Percentiles rank a stretch among this genome's conserved stretches.
Conservation (phyloP, 2,329 filamentous ascomycete genomes). For the Xylariaceae sp. region DNA sequence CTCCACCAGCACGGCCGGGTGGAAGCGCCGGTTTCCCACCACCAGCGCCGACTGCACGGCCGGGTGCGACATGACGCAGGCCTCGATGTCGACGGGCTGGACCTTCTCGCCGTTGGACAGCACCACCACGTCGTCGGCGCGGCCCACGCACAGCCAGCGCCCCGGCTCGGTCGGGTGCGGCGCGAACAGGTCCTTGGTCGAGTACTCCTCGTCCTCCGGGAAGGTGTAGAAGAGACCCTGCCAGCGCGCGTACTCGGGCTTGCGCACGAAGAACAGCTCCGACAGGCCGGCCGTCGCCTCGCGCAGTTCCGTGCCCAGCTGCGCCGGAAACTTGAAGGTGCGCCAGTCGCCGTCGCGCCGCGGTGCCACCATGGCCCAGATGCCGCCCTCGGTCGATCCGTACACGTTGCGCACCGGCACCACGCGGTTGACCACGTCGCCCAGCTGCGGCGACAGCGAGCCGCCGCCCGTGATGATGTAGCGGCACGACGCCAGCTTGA, state of each 20-base stretch:
- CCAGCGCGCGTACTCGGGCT: conserved; percentile 14
- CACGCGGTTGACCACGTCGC: conserved; percentile 14
- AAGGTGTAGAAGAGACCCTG: conserved; percentile 18
- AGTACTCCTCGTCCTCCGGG: conserved; percentile 14
- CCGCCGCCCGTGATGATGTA: conserved; percentile 18
- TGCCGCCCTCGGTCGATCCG: conserved; percentile 16
- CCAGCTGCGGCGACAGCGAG: conserved; percentile 14
- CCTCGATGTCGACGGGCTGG: conserved; percentile 16
- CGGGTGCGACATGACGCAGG: conserved; percentile 12
- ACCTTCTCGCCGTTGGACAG: conserved; percentile 18
- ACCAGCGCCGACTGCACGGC: conserved; percentile 15
- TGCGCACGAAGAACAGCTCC: conserved; percentile 16
- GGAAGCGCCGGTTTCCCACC: conserved; percentile 15
- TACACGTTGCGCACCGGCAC: conserved; percentile 16
- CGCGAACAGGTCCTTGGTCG: conserved; percentile 16
- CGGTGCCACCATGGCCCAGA: conserved; percentile 16
- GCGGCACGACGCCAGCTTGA: conserved; percentile 13
- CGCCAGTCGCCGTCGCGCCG: conserved; percentile 15
- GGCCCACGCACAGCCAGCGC: conserved; percentile 16
- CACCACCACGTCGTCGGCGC: conserved; percentile 16
- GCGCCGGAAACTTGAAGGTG: conserved; percentile 16
- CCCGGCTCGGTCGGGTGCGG: conserved; percentile 14
- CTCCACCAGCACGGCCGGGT: conserved; percentile 14
- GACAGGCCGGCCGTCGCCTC: conserved; percentile 14
- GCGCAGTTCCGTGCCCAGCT: conserved; percentile 14